Conservation (phyloP, 2,329 filamentous ascomycete genomes). For the Sarocladiaceae sp. region DNA sequence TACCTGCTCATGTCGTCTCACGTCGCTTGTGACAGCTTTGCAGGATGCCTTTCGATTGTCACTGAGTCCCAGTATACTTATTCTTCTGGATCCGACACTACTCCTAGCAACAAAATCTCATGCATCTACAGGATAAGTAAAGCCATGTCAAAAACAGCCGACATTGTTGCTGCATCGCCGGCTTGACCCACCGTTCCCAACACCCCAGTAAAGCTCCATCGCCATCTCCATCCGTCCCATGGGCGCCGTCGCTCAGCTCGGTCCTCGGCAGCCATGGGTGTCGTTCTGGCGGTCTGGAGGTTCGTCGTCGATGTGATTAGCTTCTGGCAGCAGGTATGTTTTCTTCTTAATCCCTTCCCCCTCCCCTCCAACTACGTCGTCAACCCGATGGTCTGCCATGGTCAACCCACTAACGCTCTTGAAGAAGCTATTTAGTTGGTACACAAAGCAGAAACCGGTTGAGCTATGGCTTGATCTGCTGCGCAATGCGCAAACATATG, state of each 20-base stretch:
- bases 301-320: slow-evolving; percentile 57
- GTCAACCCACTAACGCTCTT: slow-evolving; percentile 19
- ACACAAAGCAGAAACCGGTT: slow-evolving; percentile 58
- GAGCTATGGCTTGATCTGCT: slow-evolving; percentile 64
- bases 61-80: no score
- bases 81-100: no score
- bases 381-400: slow-evolving; percentile 10
- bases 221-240: slow-evolving; percentile 1
- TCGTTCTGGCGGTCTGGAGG: slow-evolving; percentile 46
- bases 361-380: slow-evolving; percentile 13
- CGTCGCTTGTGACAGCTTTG: no score
- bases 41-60: no score
- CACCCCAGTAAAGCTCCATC: neutral
- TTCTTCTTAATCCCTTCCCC: slow-evolving; percentile 7
- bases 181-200: slow-evolving; percentile 1
- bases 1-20: neutral
- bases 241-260: slow-evolving; percentile 1
- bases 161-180: neutral
- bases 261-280: slow-evolving; percentile 27
- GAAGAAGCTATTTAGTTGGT: slow-evolving; percentile 67
- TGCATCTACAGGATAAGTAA: neutral
- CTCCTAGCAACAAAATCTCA: no score
- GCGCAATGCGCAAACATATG: slow-evolving; percentile 64
- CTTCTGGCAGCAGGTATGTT: slow-evolving; percentile 58
- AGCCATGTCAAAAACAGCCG: neutral